Evolutionary conservation across 2,329 filamentous ascomycete genomes (phyloP), one percentile per base, ranked within the genome.

Genomic region (Alternaria angustiovoidea): DNA sequence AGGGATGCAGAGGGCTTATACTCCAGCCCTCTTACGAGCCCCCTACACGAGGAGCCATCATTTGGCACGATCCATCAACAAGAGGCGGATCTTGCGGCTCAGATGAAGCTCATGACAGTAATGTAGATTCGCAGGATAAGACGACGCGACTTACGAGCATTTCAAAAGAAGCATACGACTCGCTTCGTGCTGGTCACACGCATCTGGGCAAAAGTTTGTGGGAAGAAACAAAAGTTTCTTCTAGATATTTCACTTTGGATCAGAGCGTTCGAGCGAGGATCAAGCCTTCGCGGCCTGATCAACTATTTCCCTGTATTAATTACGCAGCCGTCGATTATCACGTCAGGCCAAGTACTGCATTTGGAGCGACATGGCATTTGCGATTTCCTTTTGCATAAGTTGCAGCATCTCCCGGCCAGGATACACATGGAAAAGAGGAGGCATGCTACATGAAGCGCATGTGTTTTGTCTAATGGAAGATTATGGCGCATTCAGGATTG

Each of bases 1-100:
- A 78, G 81, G 43, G 81, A 83, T 61, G 80, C 80, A 16, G 82
- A 84, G 70, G 81, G 80, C 22, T 73, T 83, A 12, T 82, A 83
- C 59, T 78, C 78, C 20, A 83, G 80, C 60, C 81, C 82, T 11
- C 68, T 60, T 51, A 73, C 72, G 41, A 79, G 75, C 57, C 73
- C 74, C 41, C 62, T 69, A 59, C 77, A 79, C 49, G 63, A 69
- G 55, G 77, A 78, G 61, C 76, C 78, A 47, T 72, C 76, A 34
- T 76, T 76, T 58, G 69, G 69, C 67, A 76, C 71, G 53, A 70
- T 75, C 18, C 76, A 76, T 49, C 70, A 74, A 51, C 59, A 70
- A 44, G 74, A 78, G 51, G 64, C 73, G 41, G 76, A 78, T 57
- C 60, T 76, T 60, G 66, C 73, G 52, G 66, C 70, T 57, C 75